Evolutionary conservation across 306 rosid species (phyloP).

Genomic region (Alnus glutinosa): DNA sequence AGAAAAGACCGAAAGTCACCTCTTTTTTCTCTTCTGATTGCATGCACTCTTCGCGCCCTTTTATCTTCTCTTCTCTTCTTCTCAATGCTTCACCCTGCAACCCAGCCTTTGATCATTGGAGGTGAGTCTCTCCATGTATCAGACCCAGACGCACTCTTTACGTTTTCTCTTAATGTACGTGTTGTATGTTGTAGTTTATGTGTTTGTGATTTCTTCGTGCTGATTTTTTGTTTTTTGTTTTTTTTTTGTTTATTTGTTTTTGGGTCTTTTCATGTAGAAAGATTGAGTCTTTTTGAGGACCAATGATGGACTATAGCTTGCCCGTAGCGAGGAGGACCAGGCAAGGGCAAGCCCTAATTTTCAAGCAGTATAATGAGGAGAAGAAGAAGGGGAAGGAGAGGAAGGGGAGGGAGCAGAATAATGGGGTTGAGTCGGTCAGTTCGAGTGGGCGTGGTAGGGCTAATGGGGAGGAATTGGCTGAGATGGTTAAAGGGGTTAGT

Average conservation of each 20-base stretch:
- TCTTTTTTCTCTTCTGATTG: not conserved
- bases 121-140: not conserved
- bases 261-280: not conserved
- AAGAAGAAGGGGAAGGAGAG: conserved; percentile 7
- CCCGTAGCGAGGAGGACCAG: conserved; percentile 33
- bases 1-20: not conserved
- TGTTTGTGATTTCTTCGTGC: not conserved
- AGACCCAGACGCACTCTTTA: not conserved
- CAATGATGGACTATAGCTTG: conserved; percentile 11
- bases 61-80: not conserved
- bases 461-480: no score
- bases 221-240: not conserved
- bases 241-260: not conserved
- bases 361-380: conserved; percentile 10
- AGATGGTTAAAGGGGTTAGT: no score
- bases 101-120: not conserved
- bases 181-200: not conserved
- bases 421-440: not conserved
- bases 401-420: conserved; percentile 16
- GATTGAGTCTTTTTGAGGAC: not conserved
- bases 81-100: not conserved
- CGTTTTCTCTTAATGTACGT: not conserved
- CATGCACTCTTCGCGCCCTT: conserved; percentile 13
- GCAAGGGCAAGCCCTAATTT: not conserved
- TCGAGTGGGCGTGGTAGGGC: not conserved